phyloP scores from a whole-genome alignment of 352 stramenopile species.

The Phytopythium litorale region DNA sequence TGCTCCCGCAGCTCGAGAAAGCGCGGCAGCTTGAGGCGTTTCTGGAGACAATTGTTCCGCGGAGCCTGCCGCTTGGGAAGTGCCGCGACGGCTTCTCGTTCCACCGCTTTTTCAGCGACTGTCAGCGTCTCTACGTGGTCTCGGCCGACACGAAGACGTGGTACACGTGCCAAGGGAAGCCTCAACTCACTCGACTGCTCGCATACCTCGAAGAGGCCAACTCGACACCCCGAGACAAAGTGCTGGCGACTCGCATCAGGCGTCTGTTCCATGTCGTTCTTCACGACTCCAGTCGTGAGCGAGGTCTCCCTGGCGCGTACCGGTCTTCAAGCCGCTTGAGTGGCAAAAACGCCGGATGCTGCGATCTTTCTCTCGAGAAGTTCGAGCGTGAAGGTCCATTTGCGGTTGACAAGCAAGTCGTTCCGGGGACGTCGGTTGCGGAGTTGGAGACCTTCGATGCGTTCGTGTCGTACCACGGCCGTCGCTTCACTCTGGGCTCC shows the following conservation, averaged over 20 bases:
- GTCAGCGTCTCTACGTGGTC: constrained; percentile 44
- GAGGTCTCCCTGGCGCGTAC: not conserved
- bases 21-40: constrained; percentile 55
- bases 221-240: constrained; percentile 15
- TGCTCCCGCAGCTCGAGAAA: constrained; percentile 46
- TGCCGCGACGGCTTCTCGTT: constrained; percentile 49
- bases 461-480: constrained; percentile 35
- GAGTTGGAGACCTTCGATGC: constrained; percentile 52
- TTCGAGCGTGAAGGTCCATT: constrained; percentile 40
- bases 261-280: constrained; percentile 39
- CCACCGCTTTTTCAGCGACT: constrained; percentile 66
- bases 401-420: constrained; percentile 37
- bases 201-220: constrained; percentile 46
- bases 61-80: constrained; percentile 53
- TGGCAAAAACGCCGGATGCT: constrained; percentile 22
- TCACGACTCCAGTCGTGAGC: constrained; percentile 10
- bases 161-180: constrained; percentile 24
- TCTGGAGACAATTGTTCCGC: constrained; percentile 55
- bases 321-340: not conserved
- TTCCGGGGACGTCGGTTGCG: constrained; percentile 29
- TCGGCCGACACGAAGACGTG: constrained; percentile 42
- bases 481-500: constrained; percentile 46
- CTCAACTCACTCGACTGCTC: constrained; percentile 36
- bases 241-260: constrained; percentile 27
- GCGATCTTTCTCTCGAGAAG: constrained; percentile 25